phyloP scores from a whole-genome alignment of 2,329 filamentous ascomycete species.

The Colletotrichum kahawae region DNA sequence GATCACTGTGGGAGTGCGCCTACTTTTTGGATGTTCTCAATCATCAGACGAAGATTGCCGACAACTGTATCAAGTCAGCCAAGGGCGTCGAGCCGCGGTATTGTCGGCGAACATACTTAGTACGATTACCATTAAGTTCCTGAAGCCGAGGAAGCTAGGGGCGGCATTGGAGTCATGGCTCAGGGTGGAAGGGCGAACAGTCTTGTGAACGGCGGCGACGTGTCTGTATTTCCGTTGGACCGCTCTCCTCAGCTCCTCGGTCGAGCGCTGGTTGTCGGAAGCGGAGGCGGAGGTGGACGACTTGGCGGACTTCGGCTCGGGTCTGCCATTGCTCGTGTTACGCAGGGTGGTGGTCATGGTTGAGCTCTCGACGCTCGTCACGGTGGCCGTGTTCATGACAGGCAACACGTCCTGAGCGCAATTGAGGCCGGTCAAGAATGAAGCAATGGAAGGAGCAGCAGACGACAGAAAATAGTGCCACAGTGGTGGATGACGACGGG shows the following conservation, averaged over 20 bases:
- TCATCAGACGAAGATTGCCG: slow-evolving; percentile 90
- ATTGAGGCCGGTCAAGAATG: background rate
- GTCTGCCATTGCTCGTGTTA: slow-evolving; percentile 20
- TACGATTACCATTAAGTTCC: slow-evolving; percentile 95
- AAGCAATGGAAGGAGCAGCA: background rate
- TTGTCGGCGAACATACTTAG: slow-evolving; percentile 61
- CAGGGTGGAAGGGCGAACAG: slow-evolving; percentile 76
- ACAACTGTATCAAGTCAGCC: slow-evolving; percentile 63
- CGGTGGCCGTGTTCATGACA: slow-evolving; percentile 47
- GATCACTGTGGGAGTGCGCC: slow-evolving; percentile 5
- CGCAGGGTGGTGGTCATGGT: slow-evolving; percentile 4
- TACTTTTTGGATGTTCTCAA: slow-evolving; percentile 96
- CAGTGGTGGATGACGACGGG: slow-evolving; percentile 3
- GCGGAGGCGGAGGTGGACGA: background rate
- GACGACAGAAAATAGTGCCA: background rate
- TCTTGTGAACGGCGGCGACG: slow-evolving; percentile 83
- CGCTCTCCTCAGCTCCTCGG: slow-evolving; percentile 37
- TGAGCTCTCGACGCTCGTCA: slow-evolving; percentile 29
- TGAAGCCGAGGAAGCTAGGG: slow-evolving; percentile 90
- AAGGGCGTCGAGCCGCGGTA: background rate
- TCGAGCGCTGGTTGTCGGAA: slow-evolving; percentile 16
- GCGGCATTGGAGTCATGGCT: slow-evolving; percentile 78
- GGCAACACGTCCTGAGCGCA: background rate
- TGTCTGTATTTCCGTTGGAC: slow-evolving; percentile 81
- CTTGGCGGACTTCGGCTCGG: slow-evolving; percentile 19